phyloP scores from a whole-genome alignment of 768 basidiomycete genomes.

The Omphalotus guepiniiformis region DNA sequence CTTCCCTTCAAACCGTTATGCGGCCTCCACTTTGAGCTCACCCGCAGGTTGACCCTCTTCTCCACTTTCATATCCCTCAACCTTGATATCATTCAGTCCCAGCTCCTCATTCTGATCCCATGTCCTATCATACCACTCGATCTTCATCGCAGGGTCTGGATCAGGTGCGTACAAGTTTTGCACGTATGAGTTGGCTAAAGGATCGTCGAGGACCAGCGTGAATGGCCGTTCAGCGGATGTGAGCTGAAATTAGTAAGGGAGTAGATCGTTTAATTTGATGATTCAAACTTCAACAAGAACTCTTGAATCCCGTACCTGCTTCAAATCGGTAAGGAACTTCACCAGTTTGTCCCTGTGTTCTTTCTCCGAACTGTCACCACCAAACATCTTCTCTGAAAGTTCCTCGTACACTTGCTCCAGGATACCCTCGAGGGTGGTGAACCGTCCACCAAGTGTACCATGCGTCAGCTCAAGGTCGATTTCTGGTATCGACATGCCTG shows the following conservation, averaged over 20 bases:
- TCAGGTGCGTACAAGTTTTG: slow-evolving; percentile 98
- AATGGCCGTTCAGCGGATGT: slow-evolving; percentile 77
- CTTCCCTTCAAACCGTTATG: too few species aligned
- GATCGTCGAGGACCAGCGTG: slow-evolving; percentile 93
- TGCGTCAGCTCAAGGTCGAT: slow-evolving; percentile 89
- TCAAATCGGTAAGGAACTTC: slow-evolving; percentile 70
- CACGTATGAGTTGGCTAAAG: slow-evolving; percentile 90
- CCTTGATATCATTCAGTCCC: slow-evolving; percentile 86
- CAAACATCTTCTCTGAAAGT: slow-evolving; percentile 82
- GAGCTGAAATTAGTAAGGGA: slow-evolving; percentile 40
- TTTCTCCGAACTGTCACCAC: slow-evolving; percentile 59
- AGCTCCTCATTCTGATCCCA: slow-evolving; percentile 94
- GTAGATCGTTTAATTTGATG: slow-evolving; percentile 3
- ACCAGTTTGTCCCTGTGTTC: slow-evolving; percentile 61
- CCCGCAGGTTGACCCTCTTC: slow-evolving; percentile 11
- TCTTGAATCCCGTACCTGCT: too few species aligned
- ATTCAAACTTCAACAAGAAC: not conserved
- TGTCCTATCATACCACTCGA: slow-evolving; percentile 78
- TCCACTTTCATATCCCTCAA: slow-evolving; percentile 63
- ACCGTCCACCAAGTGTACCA: slow-evolving; percentile 94
- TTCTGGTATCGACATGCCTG: slow-evolving; percentile 87
- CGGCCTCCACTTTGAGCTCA: not conserved
- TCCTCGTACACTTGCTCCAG: slow-evolving; percentile 94
- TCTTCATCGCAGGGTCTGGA: slow-evolving; percentile 88
- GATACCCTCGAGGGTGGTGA: slow-evolving; percentile 96